Conservation (phyloP, 1,139 yeast genomes). For the Blastobotrys niveus region DNA sequence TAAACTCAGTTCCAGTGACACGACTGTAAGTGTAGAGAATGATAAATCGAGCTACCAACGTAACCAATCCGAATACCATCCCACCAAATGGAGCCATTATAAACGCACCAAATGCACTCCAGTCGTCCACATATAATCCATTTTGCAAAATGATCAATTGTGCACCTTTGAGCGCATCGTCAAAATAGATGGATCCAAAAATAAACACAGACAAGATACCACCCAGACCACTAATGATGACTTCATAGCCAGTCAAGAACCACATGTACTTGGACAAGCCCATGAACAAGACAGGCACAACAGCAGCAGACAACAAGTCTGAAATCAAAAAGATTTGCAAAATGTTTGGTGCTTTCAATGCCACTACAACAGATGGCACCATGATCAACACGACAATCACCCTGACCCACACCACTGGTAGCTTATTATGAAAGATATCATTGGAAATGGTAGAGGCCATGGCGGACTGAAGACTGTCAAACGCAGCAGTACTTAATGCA, state of each 20-base stretch:
- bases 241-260: conserved; percentile 73
- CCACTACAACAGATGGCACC: conserved; percentile 81
- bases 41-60: conserved; percentile 48
- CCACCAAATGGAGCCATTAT: conserved; percentile 88
- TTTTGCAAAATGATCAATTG: conserved; percentile 61
- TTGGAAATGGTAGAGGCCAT: conserved; percentile 84
- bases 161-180: conserved; percentile 71
- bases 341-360: conserved; percentile 74
- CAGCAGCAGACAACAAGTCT: conserved; percentile 79
- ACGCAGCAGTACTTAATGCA: conserved; percentile 75
- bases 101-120: conserved; percentile 95
- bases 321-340: conserved; percentile 85
- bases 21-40: conserved; percentile 34
- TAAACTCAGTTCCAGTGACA: conserved; percentile 44
- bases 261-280: conserved; percentile 61
- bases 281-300: conserved; percentile 77
- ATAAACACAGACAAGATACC: conserved; percentile 74
- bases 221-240: conserved; percentile 77
- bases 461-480: conserved; percentile 86
- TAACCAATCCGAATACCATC: conserved; percentile 49
- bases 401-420: conserved; percentile 62
- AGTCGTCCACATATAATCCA: conserved; percentile 76
- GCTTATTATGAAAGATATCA: conserved; percentile 78
- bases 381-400: conserved; percentile 66
- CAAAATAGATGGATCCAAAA: conserved; percentile 76